A percentile compares a stretch with the other conserved stretches of the same genome.
phyloP scores from a whole-genome alignment of 1,284 basidiomycete species.

The Pterulicium gracile region DNA sequence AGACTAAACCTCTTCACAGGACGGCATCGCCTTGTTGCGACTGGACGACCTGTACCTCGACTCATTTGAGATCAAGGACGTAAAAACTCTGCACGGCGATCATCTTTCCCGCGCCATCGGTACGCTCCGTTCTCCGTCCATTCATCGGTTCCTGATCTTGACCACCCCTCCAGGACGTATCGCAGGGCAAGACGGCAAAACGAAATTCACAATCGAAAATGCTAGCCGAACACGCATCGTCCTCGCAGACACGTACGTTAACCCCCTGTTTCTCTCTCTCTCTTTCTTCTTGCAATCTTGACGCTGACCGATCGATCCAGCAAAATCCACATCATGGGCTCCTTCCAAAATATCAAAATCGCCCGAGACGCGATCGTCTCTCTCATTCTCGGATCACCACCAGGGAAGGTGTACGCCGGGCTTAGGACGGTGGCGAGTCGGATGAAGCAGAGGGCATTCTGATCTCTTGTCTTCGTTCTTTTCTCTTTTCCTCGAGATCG shows the following conservation, averaged over 20 bases:
- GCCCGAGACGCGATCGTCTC: conserved; percentile 94
- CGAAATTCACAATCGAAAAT: conserved; percentile 98
- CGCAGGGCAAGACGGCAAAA: conserved; percentile 96
- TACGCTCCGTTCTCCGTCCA: conserved; percentile 19
- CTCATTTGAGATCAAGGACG: conserved; percentile 98
- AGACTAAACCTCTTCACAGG: conserved; percentile 36
- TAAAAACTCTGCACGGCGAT: conserved; percentile 96
- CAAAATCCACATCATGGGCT: conserved; percentile 91
- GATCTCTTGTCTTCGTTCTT: too few relatives aligned
- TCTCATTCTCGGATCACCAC: conserved; percentile 90
- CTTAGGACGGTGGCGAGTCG: conserved; percentile 85
- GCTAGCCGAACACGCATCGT: conserved; percentile 92
- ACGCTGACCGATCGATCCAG: conserved; percentile 24
- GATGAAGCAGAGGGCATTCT: conserved; percentile 83
- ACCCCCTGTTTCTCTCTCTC: too few relatives aligned
- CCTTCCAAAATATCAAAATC: conserved; percentile 95
- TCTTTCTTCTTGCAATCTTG: conserved; percentile 8
- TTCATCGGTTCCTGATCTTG: not conserved
- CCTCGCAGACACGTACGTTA: conserved; percentile 85
- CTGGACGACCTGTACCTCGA: conserved; percentile 97
- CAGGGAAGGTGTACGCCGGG: conserved; percentile 93
- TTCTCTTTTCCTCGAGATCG: too few relatives aligned
- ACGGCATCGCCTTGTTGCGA: conserved; percentile 89
- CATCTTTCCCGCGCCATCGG: conserved; percentile 95
- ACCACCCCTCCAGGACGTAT: conserved; percentile 61